Percentiles rank a stretch among this genome's conserved stretches.
These are phyloP conservation scores for Globisporangium emineosum DNA, from an alignment of 352 stramenopile species.

Conservation along the genomic window DNA sequence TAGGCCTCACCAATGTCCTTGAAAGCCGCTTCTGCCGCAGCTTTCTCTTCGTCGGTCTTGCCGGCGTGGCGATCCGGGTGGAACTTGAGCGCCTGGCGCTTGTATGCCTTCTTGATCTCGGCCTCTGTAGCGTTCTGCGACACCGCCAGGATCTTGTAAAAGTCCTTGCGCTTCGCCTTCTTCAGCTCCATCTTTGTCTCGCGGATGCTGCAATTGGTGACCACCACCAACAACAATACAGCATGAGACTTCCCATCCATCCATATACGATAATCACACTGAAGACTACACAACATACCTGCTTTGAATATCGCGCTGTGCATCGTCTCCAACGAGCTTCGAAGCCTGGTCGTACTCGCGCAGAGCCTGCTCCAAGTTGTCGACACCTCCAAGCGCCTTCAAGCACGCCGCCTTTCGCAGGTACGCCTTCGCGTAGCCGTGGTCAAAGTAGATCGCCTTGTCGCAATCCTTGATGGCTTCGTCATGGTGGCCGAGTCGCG, in stretches of 20 bases:
- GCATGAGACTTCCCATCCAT: background rate
- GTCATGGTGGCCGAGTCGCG: conserved; percentile 77
- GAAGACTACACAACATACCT: conserved; percentile 17
- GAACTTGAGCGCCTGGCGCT: conserved; percentile 91
- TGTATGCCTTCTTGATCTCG: conserved; percentile 99
- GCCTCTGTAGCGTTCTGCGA: conserved; percentile 72
- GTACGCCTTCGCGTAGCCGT: conserved; percentile 90
- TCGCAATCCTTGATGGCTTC: conserved; percentile 89
- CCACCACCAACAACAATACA: background rate
- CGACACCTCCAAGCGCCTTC: conserved; percentile 71
- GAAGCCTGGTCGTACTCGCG: conserved; percentile 89
- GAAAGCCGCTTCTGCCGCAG: conserved; percentile 91
- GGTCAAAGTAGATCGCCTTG: conserved; percentile 88
- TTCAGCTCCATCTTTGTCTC: conserved; percentile 92
- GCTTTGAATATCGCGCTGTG: conserved; percentile 75
- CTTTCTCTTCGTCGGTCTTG: conserved; percentile 90
- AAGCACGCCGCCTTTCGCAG: conserved; percentile 80
- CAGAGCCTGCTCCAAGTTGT: conserved; percentile 89
- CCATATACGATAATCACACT: background rate
- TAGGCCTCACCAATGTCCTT: conserved; percentile 97
- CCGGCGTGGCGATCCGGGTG: conserved; percentile 94
- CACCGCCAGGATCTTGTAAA: conserved; percentile 93
- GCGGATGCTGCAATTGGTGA: conserved; percentile 48
- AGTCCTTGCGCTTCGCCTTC: conserved; percentile 95
- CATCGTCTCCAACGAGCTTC: conserved; percentile 82